phyloP scores from a whole-genome alignment of 2,329 filamentous ascomycete genomes.

The Diaporthe capsici region DNA sequence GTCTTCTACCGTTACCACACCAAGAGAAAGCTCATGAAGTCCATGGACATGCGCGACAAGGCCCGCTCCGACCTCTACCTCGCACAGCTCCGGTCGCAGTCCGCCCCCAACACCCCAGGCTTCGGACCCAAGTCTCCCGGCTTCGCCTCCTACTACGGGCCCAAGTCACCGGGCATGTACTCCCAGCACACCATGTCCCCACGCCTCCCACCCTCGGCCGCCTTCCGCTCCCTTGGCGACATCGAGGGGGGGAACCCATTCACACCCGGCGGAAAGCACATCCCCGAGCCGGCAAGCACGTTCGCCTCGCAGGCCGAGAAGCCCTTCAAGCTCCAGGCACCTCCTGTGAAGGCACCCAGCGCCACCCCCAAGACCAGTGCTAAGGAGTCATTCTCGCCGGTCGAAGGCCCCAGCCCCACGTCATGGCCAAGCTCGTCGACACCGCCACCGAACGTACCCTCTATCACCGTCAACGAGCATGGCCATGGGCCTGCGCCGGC shows the following conservation, averaged over 20 bases:
- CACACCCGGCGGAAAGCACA: constrained; percentile 66
- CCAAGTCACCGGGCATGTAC: constrained; percentile 54
- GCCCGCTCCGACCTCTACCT: constrained; percentile 96
- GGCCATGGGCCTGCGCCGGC: constrained; percentile 72
- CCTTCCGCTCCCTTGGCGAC: constrained; percentile 61
- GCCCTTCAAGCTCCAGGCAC: constrained; percentile 89
- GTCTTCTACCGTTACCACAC: constrained; percentile 98
- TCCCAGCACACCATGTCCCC: constrained; percentile 70
- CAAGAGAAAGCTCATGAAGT: constrained; percentile 94
- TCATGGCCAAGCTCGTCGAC: constrained; percentile 43
- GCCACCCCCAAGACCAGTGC: constrained; percentile 77
- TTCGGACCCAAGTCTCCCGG: constrained; percentile 79
- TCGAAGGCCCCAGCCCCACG: constrained; percentile 48
- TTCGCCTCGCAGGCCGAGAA: constrained; percentile 63
- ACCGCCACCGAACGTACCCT: constrained; percentile 52
- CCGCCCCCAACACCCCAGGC: constrained; percentile 93
- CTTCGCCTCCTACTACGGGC: constrained; percentile 50
- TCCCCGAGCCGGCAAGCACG: constrained; percentile 74
- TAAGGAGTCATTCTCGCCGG: constrained; percentile 74
- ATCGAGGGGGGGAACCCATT: constrained; percentile 60
- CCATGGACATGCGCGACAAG: constrained; percentile 95
- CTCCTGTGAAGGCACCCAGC: constrained; percentile 82
- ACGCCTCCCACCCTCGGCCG: constrained; percentile 68
- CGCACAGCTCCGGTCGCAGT: constrained; percentile 85
- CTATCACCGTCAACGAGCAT: constrained; percentile 71